Conservation (phyloP, 1,284 basidiomycete species). For the Leccinum pseudoinsigne region DNA sequence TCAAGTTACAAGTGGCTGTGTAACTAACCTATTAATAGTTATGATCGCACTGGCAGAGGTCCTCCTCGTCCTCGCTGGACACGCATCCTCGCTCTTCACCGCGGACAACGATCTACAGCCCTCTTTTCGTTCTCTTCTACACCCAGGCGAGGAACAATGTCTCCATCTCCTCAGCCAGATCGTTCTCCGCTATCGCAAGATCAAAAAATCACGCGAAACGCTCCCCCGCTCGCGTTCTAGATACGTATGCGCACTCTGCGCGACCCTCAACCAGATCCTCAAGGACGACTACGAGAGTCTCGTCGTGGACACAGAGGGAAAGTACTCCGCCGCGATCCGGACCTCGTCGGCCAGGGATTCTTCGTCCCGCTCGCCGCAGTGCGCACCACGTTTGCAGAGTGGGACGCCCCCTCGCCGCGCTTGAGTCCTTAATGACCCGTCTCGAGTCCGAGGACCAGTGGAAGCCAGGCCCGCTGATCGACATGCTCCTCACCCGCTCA, state of each 20-base stretch:
- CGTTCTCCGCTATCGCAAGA: conserved; percentile 68
- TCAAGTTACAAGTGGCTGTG: neutral
- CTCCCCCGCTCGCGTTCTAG: conserved; percentile 65
- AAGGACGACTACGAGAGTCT: conserved; percentile 79
- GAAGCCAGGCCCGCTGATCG: conserved; percentile 76
- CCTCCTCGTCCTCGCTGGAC: conserved; percentile 79
- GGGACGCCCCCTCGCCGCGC: conserved; percentile 81
- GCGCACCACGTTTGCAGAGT: conserved; percentile 77
- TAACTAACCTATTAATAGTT: no score
- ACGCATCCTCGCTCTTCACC: conserved; percentile 79
- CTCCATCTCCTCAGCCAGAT: conserved; percentile 73
- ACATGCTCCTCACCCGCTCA: conserved; percentile 67
- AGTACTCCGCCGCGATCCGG: conserved; percentile 67
- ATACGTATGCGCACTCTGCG: conserved; percentile 76
- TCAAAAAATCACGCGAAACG: conserved; percentile 54
- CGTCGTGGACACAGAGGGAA: conserved; percentile 78
- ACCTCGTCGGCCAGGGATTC: conserved; percentile 69
- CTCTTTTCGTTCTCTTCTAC: conserved; percentile 69
- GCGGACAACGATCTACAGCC: conserved; percentile 58
- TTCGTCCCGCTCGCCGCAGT: conserved; percentile 84
- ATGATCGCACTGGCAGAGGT: conserved; percentile 66
- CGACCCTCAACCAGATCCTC: conserved; percentile 70
- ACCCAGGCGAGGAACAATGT: conserved; percentile 84
- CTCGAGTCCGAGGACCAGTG: conserved; percentile 56
- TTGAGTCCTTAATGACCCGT: conserved; percentile 61